These are phyloP conservation scores for Multifurca ochricompacta DNA, from an alignment of 768 basidiomycete species.

Conservation along the genomic window DNA sequence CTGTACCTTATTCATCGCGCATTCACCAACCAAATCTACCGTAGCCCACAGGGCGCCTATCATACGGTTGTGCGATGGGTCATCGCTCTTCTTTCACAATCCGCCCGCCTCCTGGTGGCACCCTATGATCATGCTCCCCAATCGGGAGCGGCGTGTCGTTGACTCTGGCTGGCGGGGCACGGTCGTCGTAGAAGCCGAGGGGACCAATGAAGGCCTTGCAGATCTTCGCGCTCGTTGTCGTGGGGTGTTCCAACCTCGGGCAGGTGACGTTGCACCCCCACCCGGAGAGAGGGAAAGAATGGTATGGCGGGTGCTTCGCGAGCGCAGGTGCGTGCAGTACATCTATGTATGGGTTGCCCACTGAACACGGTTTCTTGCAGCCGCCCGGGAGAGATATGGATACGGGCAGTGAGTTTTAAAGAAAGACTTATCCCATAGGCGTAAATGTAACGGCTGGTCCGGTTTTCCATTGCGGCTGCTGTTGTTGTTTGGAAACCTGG, in stretches of 20 bases:
- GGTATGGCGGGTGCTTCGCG: slow-evolving; percentile 68
- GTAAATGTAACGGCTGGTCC: slow-evolving; percentile 20
- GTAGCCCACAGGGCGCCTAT: slow-evolving; percentile 67
- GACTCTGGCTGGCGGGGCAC: slow-evolving; percentile 81
- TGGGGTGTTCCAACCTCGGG: slow-evolving; percentile 56
- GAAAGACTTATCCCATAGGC: slow-evolving; percentile 42
- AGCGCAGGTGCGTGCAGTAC: slow-evolving; percentile 51
- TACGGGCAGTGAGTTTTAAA: slow-evolving; percentile 56
- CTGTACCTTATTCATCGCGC: slow-evolving; percentile 3
- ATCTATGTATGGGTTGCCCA: not conserved
- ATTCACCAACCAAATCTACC: slow-evolving; percentile 10
- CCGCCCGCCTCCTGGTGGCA: slow-evolving; percentile 36
- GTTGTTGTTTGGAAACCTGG: slow-evolving; percentile 1
- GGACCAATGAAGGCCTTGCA: slow-evolving; percentile 75
- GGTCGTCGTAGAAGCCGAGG: slow-evolving; percentile 78
- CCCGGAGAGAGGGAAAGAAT: slow-evolving; percentile 39
- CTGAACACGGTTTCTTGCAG: slow-evolving; percentile 29
- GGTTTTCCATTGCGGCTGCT: slow-evolving; percentile 14
- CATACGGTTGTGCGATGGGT: slow-evolving; percentile 85
- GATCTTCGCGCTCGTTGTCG: slow-evolving; percentile 73
- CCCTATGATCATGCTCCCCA: slow-evolving; percentile 28
- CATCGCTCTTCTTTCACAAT: slow-evolving; percentile 73
- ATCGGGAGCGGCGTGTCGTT: slow-evolving; percentile 33
- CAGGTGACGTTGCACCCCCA: slow-evolving; percentile 34
- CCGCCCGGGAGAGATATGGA: slow-evolving; percentile 69